A percentile compares a stretch with the other conserved stretches of the same genome.
These are phyloP conservation scores for Populus hybrid DNA, from an alignment of 441 rosid species.

Conservation along the genomic window DNA sequence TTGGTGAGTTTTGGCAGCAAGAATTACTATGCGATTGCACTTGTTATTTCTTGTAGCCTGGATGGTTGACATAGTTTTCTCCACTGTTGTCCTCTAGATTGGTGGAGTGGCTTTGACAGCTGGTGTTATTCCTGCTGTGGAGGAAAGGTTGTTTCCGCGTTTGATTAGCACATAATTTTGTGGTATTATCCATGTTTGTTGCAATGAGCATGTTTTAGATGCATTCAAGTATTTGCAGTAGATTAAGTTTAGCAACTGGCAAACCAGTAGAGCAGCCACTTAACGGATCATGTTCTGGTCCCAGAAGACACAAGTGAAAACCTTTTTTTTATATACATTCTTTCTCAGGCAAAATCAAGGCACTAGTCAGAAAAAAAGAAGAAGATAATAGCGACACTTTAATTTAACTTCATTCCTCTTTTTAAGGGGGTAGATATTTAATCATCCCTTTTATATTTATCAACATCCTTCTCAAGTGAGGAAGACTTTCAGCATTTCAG, in stretches of 20 bases:
- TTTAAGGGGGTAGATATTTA: not conserved
- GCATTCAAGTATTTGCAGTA: not conserved
- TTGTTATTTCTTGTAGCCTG: constrained; percentile 4
- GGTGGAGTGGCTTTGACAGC: constrained; percentile 93
- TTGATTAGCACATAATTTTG: constrained; percentile 11
- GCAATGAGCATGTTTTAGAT: not conserved
- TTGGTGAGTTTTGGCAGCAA: constrained; percentile 47
- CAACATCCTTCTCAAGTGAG: not conserved
- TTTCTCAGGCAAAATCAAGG: not conserved
- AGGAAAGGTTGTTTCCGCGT: constrained; percentile 64
- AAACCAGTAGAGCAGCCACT: not conserved
- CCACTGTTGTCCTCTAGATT: constrained; percentile 54
- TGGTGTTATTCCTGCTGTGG: constrained; percentile 76
- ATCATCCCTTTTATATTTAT: not conserved
- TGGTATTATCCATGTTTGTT: constrained; percentile 2
- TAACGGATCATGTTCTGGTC: not conserved
- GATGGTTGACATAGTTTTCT: constrained; percentile 23
- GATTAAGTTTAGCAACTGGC: not conserved
- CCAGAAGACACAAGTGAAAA: not conserved
- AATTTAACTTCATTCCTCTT: not conserved
- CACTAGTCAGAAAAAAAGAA: not conserved
- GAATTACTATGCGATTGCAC: constrained; percentile 6
- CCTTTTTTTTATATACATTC: not conserved
- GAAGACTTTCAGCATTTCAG: not conserved
- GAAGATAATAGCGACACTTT: not conserved